phyloP scores from a whole-genome alignment of 495 filamentous ascomycete species.

The Penicillium verhagenii region DNA sequence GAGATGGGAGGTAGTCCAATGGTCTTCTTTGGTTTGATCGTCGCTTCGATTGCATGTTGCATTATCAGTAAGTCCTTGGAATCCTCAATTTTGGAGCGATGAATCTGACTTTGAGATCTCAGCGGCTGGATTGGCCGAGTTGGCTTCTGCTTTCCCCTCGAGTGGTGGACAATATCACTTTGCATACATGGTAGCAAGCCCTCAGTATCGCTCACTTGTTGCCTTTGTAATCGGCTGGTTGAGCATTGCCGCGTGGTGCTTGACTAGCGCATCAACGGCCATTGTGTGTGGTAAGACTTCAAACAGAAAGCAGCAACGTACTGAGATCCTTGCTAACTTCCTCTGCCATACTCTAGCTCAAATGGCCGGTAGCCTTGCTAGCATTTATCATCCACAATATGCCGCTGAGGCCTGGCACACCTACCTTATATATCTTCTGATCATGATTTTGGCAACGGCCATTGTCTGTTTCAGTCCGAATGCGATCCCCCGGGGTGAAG shows the following conservation, averaged over 20 bases:
- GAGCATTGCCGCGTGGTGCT: conserved; percentile 11
- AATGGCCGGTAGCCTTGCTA: conserved; percentile 16
- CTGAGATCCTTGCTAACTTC: background rate
- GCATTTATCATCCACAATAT: conserved; percentile 20
- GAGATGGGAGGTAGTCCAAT: conserved; percentile 13
- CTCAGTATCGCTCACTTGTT: conserved; percentile 12
- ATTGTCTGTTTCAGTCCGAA: conserved; percentile 5
- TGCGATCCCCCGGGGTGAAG: background rate
- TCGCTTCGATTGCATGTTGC: conserved; percentile 9
- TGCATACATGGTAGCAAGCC: conserved; percentile 31
- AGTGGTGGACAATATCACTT: conserved; percentile 50
- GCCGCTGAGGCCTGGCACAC: conserved; percentile 20
- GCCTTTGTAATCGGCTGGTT: conserved; percentile 31
- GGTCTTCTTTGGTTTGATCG: conserved; percentile 15
- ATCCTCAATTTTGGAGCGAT: background rate
- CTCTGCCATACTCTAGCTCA: background rate
- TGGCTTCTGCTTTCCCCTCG: conserved; percentile 46
- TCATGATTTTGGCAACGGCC: conserved; percentile 2
- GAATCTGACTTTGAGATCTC: conserved; percentile 6
- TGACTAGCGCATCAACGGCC: conserved; percentile 15
- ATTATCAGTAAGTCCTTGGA: conserved; percentile 8
- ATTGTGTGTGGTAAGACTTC: conserved; percentile 11
- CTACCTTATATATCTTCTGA: conserved; percentile 18
- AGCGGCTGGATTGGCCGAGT: conserved; percentile 45
- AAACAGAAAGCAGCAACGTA: background rate